Base-by-base conservation (phyloP, 768 basidiomycete genomes). In the Baorangia bicolor region DNA sequence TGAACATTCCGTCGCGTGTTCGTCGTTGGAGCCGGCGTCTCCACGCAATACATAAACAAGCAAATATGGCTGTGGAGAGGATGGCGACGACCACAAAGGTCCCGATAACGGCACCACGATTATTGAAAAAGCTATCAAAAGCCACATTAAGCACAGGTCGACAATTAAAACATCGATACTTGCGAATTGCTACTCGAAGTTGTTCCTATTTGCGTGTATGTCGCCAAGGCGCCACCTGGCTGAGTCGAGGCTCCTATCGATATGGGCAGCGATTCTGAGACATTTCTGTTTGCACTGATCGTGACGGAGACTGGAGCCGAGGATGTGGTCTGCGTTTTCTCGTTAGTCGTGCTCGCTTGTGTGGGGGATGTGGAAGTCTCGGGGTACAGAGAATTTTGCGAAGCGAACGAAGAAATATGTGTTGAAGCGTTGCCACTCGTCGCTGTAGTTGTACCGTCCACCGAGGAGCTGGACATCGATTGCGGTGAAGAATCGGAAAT, bases 41-140 rank as follows among this genome's bases (percentile, higher is more conserved):
- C 55, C 62, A 62, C 21, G 53, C 43, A 76, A 70, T 40, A 75
- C 65, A 64, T 79, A 77, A 20, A 10, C 78, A 78, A 10, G 79
- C 68, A 9, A 77, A 60, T 23, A 85, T 58, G 1, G 75, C 77
- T 1, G 81, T 77, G 6, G 78, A 73, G 35, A 79, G 71, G 21
- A 92, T 64, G 8, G 86, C 90, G 40, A 87, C 78, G 12, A 77
- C 83, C 8, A 87, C 77, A 68, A 92, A 92, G n/a, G 85, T 82
- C 8, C 87, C 90, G 2, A 85, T 83, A 4, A 90, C 84, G 11
- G 85, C 85, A 2, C 85, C 83, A 28, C 76, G 83, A 65, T 92
- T 85, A 43, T 75, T 72, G 61, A 90, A 81, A 72, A 91, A 86
- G 12, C 83, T 85, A 52, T 18, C 7, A 41, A 38, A 58, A 45